Conservation (phyloP, 179 eudicot genomes). For the Carnegiea gigantea region DNA sequence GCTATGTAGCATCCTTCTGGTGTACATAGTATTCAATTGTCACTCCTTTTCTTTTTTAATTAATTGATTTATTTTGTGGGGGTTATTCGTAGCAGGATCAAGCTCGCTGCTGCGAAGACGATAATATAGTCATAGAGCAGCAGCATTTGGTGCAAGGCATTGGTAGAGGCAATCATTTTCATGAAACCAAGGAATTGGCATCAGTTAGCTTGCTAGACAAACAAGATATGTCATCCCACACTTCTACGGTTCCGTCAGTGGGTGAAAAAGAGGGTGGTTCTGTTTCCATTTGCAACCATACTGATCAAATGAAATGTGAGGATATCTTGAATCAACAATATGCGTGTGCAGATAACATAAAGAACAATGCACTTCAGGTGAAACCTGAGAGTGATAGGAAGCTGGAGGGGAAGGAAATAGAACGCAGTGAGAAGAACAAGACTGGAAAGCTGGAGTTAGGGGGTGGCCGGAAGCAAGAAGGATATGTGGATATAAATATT, state of each 20-base stretch:
- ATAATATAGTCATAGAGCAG: constrained; percentile 8
- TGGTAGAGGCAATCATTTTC: constrained; percentile 22
- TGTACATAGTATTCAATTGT: background rate
- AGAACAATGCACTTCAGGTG: constrained; percentile 25
- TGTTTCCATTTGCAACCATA: constrained; percentile 2
- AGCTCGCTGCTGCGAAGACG: constrained; percentile 28
- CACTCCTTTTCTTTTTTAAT: background rate
- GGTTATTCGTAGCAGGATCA: constrained; percentile 40
- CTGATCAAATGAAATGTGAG: constrained; percentile 28
- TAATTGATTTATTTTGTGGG: background rate
- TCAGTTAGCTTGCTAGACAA: constrained; percentile 25
- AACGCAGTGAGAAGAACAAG: constrained; percentile 14
- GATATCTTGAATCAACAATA: constrained; percentile 31
- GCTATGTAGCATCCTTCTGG: background rate
- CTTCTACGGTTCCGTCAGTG: constrained; percentile 17
- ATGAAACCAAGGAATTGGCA: constrained; percentile 18
- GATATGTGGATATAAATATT: constrained; percentile 32
- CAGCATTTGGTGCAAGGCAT: constrained; percentile 25
- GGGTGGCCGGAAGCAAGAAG: constrained; percentile 23
- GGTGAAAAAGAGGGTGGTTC: constrained; percentile 21
- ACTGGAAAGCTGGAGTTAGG: constrained; percentile 7
- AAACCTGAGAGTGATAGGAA: constrained; percentile 32
- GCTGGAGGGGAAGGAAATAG: constrained; percentile 26
- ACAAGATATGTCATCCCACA: constrained; percentile 15
- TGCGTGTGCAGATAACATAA: constrained; percentile 15